Evolutionary conservation across 352 stramenopile genomes (phyloP), one percentile per base, ranked within the genome.

Genomic region (Plasmopara muralis): DNA sequence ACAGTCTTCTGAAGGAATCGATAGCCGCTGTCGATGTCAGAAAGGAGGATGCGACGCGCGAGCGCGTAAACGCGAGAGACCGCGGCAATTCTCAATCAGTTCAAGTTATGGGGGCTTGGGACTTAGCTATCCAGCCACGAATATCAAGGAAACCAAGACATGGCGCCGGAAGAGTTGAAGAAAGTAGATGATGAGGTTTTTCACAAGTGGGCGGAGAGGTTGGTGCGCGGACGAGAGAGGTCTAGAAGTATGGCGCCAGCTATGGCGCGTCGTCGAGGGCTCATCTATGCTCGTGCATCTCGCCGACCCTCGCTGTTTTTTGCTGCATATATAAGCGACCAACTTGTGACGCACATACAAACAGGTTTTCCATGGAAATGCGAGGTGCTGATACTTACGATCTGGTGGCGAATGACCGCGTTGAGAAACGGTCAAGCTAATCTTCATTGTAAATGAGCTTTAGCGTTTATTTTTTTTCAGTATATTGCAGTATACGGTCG

Each of bases 381-480:
- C 9, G 73, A 99, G 74, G 20, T 99, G 18, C 64, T 99, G 5
- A 94, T 99, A 15, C 59, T 99, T n/a, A 99, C 98, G 52, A 99
- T 66, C 80, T 99, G 15, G 95, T 99, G 33, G 52, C 54, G n/a
- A 43, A 55, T 2, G 64, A 72, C 6, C 72, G 70, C 15, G 95
- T 97, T 5, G 82, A 89, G 47, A 70, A 93, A 41, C 99, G 97
- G 96, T 72, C 98, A 6, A 86, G 64, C 16, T 92, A 96, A 25
- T 25, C 20, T 25, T 3, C 20, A 25, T 25, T 3, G 20, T 25
- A 25, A 25, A 25, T 25, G 3, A 25, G 1, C 3, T 25, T 25
- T 25, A 25, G 20, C 20, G 20, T 25, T 25, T 25, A 25, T 25
- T 25, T 25, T 25, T 25, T 25, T 25, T 25, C 20, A 25, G 20